Base-by-base conservation (phyloP, 2,329 filamentous ascomycete species). In the Eutypa lata region DNA sequence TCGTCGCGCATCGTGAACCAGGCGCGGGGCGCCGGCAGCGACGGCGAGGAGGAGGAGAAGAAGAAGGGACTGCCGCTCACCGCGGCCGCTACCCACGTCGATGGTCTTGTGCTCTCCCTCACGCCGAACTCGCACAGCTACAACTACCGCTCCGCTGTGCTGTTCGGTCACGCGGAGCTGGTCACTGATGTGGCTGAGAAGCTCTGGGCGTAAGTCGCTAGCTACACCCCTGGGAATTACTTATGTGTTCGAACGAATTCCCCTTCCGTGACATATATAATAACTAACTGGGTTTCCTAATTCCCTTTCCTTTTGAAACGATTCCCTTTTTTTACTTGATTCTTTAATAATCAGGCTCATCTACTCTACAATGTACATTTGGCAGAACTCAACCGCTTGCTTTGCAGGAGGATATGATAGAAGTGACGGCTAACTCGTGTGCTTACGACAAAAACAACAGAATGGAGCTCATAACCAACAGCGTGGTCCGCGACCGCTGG, bases 71-170 rank as follows among this genome's bases (percentile, higher is more conserved):
- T 95, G 19, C 88, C 90, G 1, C 73, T 95, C 42, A 88, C 83
- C 64, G 76, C 94, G 33, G 80, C 87, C 21, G 88, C 88, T 1
- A 89, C 84, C 45, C 84, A 88, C 65, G 73, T 95, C 38, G 90
- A 96, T 72, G 91, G 90, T 38, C 76, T 94, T 49, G 85, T 96
- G 8, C 82, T 96, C 31, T 82, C 88, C 19, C 79, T 95, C 14
- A 91, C 90, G 0, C 88, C 90, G 13, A 89, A 90, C 74, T 83
- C 82, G 54, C 90, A 95, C 75, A 89, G 83, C 73, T 92, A 90
- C 76, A 93, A 95, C 76, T 96, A 94, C 74, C 89, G 90, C 57
- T 90, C 86, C 38, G 89, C 88, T 11, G 76, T 91, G 8, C 76
- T 94, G 13, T 91, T 93, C 64, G 91, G 91, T 1, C 82, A 86